Evolutionary conservation across 1,139 yeast genomes (phyloP).

Genomic region (Yamadazyma kanchanaburiensis): DNA sequence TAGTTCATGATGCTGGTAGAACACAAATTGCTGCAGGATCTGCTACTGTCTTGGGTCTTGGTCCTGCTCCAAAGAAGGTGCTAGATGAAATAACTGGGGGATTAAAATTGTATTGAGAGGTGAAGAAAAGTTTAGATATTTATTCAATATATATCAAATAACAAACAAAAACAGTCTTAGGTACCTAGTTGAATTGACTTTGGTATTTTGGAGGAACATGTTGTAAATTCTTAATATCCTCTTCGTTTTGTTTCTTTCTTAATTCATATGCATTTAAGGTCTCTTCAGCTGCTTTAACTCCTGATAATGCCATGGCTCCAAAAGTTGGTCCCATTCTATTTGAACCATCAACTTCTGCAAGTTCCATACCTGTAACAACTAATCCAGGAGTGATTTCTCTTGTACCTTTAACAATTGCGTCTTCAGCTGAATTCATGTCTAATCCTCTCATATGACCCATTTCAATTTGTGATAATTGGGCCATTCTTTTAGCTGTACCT

Average conservation of each 20-base stretch:
- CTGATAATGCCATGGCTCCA: slow-evolving; percentile 78
- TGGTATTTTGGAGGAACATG: slow-evolving; percentile 5
- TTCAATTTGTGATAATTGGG: slow-evolving; percentile 35
- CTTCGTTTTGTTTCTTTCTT: slow-evolving; percentile 42
- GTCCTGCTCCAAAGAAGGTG: slow-evolving; percentile 91
- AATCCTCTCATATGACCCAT: slow-evolving; percentile 76
- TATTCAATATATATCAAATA: too few species aligned
- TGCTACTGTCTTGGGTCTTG: slow-evolving; percentile 90
- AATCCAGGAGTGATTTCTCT: slow-evolving; percentile 70
- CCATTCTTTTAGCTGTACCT: slow-evolving; percentile 57
- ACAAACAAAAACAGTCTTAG: too few species aligned
- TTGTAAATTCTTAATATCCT: slow-evolving; percentile 9
- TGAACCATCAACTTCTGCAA: slow-evolving; percentile 72
- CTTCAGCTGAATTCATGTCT: slow-evolving; percentile 79
- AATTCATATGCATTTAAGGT: slow-evolving; percentile 49
- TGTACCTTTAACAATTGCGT: slow-evolving; percentile 69
- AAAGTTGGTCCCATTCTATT: slow-evolving; percentile 86
- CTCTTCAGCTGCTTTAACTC: slow-evolving; percentile 72
- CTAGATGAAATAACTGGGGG: slow-evolving; percentile 80
- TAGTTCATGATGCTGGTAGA: slow-evolving; percentile 94
- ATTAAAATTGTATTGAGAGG: slow-evolving; percentile 61
- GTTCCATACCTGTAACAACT: slow-evolving; percentile 79
- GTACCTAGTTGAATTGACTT: too few species aligned
- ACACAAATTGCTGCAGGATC: slow-evolving; percentile 95
- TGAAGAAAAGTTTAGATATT: neutral